Percentiles rank a stretch among this genome's conserved stretches.
These are phyloP conservation scores for Jacaranda copaia DNA, from an alignment of 257 asterid genomes.

Conservation along the genomic window DNA sequence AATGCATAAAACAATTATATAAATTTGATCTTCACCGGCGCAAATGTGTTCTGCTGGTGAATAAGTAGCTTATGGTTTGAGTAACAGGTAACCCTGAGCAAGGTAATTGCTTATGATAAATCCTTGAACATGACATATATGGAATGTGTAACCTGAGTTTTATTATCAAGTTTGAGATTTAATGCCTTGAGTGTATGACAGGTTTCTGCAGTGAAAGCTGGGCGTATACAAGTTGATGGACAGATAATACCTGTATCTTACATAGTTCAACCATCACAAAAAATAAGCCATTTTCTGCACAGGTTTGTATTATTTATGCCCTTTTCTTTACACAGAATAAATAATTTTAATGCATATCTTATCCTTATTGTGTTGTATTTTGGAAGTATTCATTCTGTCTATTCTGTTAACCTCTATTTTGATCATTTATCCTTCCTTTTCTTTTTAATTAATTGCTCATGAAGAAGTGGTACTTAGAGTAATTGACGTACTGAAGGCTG, in stretches of 20 bases:
- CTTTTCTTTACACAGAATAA: neutral
- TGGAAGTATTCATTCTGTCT: slow-evolving; percentile 16
- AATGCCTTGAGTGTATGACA: slow-evolving; percentile 36
- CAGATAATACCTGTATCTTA: slow-evolving; percentile 69
- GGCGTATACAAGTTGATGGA: slow-evolving; percentile 95
- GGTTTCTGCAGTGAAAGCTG: slow-evolving; percentile 90
- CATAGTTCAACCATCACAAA: slow-evolving; percentile 78
- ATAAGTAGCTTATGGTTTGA: neutral
- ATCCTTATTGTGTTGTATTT: neutral
- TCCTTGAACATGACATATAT: slow-evolving; percentile 5
- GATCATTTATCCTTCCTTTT: neutral
- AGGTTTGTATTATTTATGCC: slow-evolving; percentile 52
- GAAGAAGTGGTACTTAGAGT: slow-evolving; percentile 40
- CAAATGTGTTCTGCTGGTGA: neutral
- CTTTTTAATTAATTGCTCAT: slow-evolving; percentile 27
- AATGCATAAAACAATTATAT: slow-evolving; percentile 1
- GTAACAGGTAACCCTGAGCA: neutral
- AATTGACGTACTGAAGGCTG: slow-evolving; percentile 62
- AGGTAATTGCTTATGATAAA: slow-evolving; percentile 1
- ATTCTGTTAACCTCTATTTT: neutral
- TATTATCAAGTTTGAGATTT: slow-evolving; percentile 26
- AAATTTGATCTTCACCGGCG: slow-evolving; percentile 11
- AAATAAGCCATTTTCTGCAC: slow-evolving; percentile 94
- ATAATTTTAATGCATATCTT: neutral
- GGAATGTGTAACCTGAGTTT: neutral